Conservation (phyloP, 768 basidiomycete species). For the Trametes sanguinea region DNA sequence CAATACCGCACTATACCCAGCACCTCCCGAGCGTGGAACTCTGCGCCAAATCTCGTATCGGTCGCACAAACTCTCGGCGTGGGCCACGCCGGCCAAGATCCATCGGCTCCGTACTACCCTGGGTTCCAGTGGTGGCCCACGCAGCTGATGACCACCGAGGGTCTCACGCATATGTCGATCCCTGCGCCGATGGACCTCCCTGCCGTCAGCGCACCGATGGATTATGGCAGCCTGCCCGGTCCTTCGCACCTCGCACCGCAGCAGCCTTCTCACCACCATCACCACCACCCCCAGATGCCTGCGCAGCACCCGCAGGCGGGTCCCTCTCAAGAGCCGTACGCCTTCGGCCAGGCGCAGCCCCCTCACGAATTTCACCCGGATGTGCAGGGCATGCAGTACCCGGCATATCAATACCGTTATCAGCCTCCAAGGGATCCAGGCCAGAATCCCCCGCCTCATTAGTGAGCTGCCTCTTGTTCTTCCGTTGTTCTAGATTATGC, state of each 20-base stretch:
- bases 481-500: background rate
- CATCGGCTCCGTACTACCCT: constrained; percentile 23
- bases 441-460: background rate
- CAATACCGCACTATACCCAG: background rate
- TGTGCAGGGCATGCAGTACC: constrained; percentile 19
- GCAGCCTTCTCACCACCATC: constrained; percentile 9
- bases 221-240: constrained; percentile 3
- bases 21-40: constrained; percentile 5
- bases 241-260: constrained; percentile 21
- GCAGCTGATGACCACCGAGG: constrained; percentile 18
- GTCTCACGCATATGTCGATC: constrained; percentile 13
- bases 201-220: constrained; percentile 10
- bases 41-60: constrained; percentile 5
- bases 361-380: constrained; percentile 16
- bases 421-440: constrained; percentile 3
- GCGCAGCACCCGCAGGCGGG: background rate
- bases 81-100: constrained; percentile 1
- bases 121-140: constrained; percentile 33
- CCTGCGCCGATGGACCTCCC: constrained; percentile 20
- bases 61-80: constrained; percentile 19
- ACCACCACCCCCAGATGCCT: background rate
- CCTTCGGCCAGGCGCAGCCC: constrained; percentile 26
- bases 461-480: background rate
- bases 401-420: constrained; percentile 19
- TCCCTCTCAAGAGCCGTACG: constrained; percentile 22